phyloP scores from a whole-genome alignment of 768 basidiomycete species.

The Lentinula guzmanii region DNA sequence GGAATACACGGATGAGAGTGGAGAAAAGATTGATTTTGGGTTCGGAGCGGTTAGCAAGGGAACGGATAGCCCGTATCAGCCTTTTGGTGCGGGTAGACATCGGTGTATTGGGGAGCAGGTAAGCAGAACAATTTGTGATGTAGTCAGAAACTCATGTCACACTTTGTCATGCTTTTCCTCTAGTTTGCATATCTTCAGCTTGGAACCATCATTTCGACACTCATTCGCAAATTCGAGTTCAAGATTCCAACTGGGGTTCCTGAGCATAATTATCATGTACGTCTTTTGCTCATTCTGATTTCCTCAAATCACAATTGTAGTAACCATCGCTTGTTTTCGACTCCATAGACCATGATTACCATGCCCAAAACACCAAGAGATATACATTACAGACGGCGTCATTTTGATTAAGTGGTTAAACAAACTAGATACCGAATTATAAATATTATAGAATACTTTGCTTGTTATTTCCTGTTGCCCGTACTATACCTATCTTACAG shows the following conservation, averaged over 20 bases:
- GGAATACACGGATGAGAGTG: conserved; percentile 65
- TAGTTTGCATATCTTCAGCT: conserved; percentile 92
- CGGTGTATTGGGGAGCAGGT: conserved; percentile 92
- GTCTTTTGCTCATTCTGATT: conserved; percentile 20
- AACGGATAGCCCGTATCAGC: conserved; percentile 93
- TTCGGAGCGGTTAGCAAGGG: conserved; percentile 96
- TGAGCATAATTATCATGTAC: conserved; percentile 83
- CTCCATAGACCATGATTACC: conserved; percentile 82
- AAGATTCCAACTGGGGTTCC: conserved; percentile 66
- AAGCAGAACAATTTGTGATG: conserved; percentile 12
- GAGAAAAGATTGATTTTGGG: conserved; percentile 94
- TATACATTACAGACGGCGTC: conserved; percentile 63
- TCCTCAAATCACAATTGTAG: background rate
- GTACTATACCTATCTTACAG: too few species aligned
- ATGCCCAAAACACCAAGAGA: conserved; percentile 70
- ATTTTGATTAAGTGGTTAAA: conserved; percentile 33
- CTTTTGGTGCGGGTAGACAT: conserved; percentile 96
- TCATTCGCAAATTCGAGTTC: conserved; percentile 75
- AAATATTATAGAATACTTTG: too few species aligned
- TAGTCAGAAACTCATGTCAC: background rate
- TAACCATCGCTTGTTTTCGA: conserved; percentile 5
- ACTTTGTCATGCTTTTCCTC: conserved; percentile 18
- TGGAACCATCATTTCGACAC: conserved; percentile 71
- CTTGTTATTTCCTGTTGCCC: too few species aligned
- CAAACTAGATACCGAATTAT: background rate